Evolutionary conservation across 1,284 basidiomycete genomes (phyloP).

Genomic region (Cryptococcus deneoformans): DNA sequence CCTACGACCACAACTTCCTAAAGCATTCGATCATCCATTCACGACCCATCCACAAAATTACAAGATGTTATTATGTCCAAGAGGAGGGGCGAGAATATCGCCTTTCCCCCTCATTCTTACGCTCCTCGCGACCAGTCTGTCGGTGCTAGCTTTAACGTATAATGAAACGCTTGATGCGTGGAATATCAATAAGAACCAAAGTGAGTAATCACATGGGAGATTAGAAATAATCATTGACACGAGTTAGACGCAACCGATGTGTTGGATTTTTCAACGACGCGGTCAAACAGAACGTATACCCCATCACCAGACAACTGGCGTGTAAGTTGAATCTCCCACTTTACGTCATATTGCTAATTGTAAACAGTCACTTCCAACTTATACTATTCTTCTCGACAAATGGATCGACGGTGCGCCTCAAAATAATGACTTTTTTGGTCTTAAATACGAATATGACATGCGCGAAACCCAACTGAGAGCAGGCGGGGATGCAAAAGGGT

Average conservation of each 20-base stretch:
- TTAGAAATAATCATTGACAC: neutral
- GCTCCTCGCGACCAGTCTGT: slow-evolving; percentile 11
- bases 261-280: slow-evolving; percentile 63
- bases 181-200: slow-evolving; percentile 79
- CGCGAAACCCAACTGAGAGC: slow-evolving; percentile 81
- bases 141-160: slow-evolving; percentile 50
- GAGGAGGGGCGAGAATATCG: neutral
- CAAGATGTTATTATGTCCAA: neutral
- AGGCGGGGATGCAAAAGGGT: slow-evolving; percentile 79
- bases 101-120: slow-evolving; percentile 5
- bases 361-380: slow-evolving; percentile 62
- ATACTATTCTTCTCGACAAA: slow-evolving; percentile 85
- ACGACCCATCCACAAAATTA: neutral
- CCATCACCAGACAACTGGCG: slow-evolving; percentile 84
- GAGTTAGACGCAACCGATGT: slow-evolving; percentile 60
- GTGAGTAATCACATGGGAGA: slow-evolving; percentile 21
- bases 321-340: slow-evolving; percentile 28
- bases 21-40: neutral
- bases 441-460: slow-evolving; percentile 77
- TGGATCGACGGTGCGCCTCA: slow-evolving; percentile 85
- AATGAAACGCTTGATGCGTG: slow-evolving; percentile 70
- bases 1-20: no score
- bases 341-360: neutral
- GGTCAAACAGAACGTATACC: slow-evolving; percentile 65
- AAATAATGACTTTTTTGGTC: slow-evolving; percentile 83